Evolutionary conservation across 345 rosid species (phyloP), one percentile per base, ranked within the genome.

Genomic region (Pistacia integerrima): DNA sequence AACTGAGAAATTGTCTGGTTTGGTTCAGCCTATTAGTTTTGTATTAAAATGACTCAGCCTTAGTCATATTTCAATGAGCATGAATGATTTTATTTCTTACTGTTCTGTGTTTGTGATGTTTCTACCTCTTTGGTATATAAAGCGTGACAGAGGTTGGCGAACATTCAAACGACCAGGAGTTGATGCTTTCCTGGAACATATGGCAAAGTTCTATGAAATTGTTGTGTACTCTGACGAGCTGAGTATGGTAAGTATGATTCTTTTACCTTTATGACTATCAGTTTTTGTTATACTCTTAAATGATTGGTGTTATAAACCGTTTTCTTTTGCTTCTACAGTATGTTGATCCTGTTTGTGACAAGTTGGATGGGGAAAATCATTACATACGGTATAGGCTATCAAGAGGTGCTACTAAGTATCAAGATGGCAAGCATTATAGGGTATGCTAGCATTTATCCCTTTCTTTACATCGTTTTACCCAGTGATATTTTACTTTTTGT

Each of bases 111-210:
- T 66, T 64, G 46, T 62, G 22, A 8, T 62, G 10, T 56, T 17
- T 57, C 77, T 62, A 72, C 17, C 75, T 74, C 67, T 38, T 81
- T 73, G 72, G 69, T 68, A 58, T 51, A 38, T 77, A 30, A 77
- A 95, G 98, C 95, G 99, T 56, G 99, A 94, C n/a, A 91, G 94
- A 85, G 99, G 99, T 69, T 97, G 99, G 99, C 84, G 97, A 57
- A 97, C 99, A 25, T 97, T 92, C 87, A 97, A 97, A 91, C 84
- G 98, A 77, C 99, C 98, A 67, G 99, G 97, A 78, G 95, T 94
- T 52, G 97, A 94, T 82, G 92, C 90, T 74, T 97, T 97, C 86
- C 81, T 97, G 89, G 97, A 97, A 77, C 99, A 97, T 76, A 90
- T 97, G 78, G 87, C 80, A 2, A 89, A 87, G 84, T 90, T 85